Conservation (phyloP, 1,284 basidiomycete genomes). For the Xanthoconium separans region DNA sequence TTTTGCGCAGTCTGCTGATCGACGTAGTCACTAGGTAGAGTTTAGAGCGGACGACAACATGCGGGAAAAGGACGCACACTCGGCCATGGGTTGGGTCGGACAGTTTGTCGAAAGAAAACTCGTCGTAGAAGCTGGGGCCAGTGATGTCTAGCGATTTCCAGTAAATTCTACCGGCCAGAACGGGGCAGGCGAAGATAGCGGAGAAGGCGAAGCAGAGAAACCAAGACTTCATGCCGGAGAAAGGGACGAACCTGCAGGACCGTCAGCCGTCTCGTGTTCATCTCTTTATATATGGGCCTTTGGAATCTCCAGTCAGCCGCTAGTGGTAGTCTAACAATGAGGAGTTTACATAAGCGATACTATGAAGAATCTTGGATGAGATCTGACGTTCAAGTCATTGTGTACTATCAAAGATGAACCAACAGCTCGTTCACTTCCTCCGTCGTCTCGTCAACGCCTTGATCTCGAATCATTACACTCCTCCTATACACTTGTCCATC, state of each 20-base stretch:
- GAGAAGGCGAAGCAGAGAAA: background rate
- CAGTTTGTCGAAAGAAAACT: conserved; percentile 30
- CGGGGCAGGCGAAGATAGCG: background rate
- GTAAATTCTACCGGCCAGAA: conserved; percentile 12
- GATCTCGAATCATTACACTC: conserved; percentile 54
- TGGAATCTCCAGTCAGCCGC: conserved; percentile 14
- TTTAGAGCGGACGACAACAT: conserved; percentile 1
- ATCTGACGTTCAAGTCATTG: too few species aligned
- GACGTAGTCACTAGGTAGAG: conserved; percentile 34
- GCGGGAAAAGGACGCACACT: conserved; percentile 24
- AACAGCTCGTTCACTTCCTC: conserved; percentile 50
- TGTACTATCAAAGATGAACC: conserved; percentile 2
- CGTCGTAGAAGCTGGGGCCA: conserved; percentile 32
- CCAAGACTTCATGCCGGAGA: conserved; percentile 9
- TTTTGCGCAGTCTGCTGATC: conserved; percentile 27
- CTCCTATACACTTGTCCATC: background rate
- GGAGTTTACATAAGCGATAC: conserved; percentile 14
- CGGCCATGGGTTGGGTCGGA: conserved; percentile 38
- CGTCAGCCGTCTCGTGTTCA: background rate
- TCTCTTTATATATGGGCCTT: too few species aligned
- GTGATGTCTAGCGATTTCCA: conserved; percentile 18
- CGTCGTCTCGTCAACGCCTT: conserved; percentile 68
- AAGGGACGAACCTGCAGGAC: conserved; percentile 11
- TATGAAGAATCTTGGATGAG: too few species aligned
- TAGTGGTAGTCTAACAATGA: too few species aligned